Evolutionary conservation across 2,329 filamentous ascomycete species (phyloP), one percentile per base, ranked within the genome.

Genomic region (Pseudogymnoascus destructans): DNA sequence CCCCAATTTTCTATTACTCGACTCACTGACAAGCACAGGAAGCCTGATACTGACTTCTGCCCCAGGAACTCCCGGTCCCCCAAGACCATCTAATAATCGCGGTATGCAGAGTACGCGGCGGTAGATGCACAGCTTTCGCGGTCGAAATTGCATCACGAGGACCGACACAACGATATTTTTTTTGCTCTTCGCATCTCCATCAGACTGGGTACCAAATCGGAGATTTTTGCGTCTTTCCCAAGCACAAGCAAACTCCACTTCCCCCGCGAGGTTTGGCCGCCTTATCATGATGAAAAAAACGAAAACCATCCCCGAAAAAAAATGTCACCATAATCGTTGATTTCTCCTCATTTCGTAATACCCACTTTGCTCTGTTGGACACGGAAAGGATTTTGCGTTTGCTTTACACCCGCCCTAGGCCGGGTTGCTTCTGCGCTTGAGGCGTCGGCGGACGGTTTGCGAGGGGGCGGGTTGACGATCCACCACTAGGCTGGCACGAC

Each of bases 21-120:
- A 64, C 60, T 59, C 59, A 63, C 63, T 65, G 64, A 65, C 62
- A 57, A 42, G 59, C 56, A 59, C 33, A 42, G 54, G 30, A 17
- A 57, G 42, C 54, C 30, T 56, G 54, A 40, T 57, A 65, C 60
- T 61, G 49, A 64, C 63, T 57, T 35, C 63, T 65, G 13, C 59
- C 59, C 62, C 64, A 78, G 75, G 66, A 77, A 75, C 67, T 77
- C 73, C 69, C 73, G 74, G 66, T 77, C 76, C 65, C 76, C 76
- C 66, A 76, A 73, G 66, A 73, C 76, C 65, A 78, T 79, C 73
- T 80, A 73, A 75, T 21, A 56, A 36, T 15, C 54, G 54, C 61
- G 62, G 65, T 65, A 65, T 65, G 64, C 60, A 64, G 49, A 61
- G 55, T 60, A 52, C 63, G 61, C 61, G 40, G 56, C 40, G 61